phyloP scores from a whole-genome alignment of 305 asterid species.

The Fraxinus dipetala region DNA sequence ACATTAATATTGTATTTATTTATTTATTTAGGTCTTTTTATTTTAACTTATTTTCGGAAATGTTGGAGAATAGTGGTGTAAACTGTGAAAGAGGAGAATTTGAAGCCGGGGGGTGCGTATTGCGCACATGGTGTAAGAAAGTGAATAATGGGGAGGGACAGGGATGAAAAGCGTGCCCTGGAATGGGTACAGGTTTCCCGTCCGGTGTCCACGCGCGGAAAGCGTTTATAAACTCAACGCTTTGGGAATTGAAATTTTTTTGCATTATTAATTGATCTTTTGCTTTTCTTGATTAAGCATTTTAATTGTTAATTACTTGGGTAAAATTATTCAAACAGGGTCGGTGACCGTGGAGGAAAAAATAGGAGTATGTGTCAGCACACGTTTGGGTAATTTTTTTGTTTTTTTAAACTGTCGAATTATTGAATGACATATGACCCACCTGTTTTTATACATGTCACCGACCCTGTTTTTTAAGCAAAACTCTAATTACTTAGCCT shows the following conservation, averaged over 20 bases:
- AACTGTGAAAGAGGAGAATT: neutral
- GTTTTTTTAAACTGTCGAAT: too few species aligned
- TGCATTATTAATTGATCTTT: neutral
- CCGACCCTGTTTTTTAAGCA: too few species aligned
- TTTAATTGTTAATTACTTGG: neutral
- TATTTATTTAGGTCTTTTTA: neutral
- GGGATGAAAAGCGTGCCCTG: constrained; percentile 33
- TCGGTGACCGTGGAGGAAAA: too few species aligned
- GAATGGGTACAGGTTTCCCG: constrained; percentile 38
- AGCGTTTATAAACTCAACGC: neutral
- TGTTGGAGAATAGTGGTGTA: constrained; percentile 6
- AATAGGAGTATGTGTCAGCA: too few species aligned
- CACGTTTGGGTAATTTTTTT: too few species aligned
- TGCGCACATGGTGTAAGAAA: neutral
- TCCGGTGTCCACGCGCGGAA: constrained; percentile 26
- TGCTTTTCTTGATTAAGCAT: neutral
- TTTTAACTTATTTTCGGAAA: neutral
- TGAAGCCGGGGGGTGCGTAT: neutral
- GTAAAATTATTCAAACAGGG: too few species aligned
- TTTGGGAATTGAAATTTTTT: neutral
- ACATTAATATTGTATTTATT: neutral
- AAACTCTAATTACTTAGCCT: too few species aligned
- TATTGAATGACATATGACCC: too few species aligned
- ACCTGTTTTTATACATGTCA: too few species aligned
- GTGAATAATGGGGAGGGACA: neutral